These are phyloP conservation scores for Arabis hirsuta DNA, from an alignment of 345 rosid genomes.

Conservation along the genomic window DNA sequence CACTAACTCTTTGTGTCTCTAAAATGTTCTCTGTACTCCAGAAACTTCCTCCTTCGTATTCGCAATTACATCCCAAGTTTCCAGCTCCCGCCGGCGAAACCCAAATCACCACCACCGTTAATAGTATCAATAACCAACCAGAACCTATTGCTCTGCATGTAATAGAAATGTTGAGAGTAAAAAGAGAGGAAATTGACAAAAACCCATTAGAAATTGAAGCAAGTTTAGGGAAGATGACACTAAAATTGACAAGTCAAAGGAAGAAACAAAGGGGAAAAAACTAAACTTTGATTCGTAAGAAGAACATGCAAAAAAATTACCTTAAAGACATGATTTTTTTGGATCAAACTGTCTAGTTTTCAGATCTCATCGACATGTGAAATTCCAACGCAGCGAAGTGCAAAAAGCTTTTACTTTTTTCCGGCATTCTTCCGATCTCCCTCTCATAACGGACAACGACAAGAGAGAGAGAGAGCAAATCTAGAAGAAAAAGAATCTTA, in stretches of 20 bases:
- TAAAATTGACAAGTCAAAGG: background rate
- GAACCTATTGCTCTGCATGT: slow-evolving; percentile 19
- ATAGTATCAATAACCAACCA: slow-evolving; percentile 56
- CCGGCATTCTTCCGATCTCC: slow-evolving; percentile 31
- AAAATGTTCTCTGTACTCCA: slow-evolving; percentile 85
- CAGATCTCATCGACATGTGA: slow-evolving; percentile 51
- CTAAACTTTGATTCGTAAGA: background rate
- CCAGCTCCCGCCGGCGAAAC: slow-evolving; percentile 53
- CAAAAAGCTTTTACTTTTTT: slow-evolving; percentile 3
- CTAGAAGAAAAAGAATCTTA: slow-evolving; percentile 30
- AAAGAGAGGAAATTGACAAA: background rate
- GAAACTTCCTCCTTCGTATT: slow-evolving; percentile 77
- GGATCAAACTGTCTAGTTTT: slow-evolving; percentile 28
- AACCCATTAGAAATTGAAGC: background rate
- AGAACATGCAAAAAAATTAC: slow-evolving; percentile 39
- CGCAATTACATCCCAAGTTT: slow-evolving; percentile 79
- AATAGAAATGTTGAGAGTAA: background rate
- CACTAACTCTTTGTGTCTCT: slow-evolving; percentile 80
- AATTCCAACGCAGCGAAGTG: slow-evolving; percentile 11
- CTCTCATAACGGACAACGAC: slow-evolving; percentile 28
- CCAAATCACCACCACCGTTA: slow-evolving; percentile 46
- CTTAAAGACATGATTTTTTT: slow-evolving; percentile 44
- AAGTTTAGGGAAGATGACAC: background rate
- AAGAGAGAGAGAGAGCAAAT: slow-evolving; percentile 31
- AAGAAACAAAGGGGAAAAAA: background rate